phyloP scores from a whole-genome alignment of 2,329 filamentous ascomycete genomes.

The Amphichorda felina region DNA sequence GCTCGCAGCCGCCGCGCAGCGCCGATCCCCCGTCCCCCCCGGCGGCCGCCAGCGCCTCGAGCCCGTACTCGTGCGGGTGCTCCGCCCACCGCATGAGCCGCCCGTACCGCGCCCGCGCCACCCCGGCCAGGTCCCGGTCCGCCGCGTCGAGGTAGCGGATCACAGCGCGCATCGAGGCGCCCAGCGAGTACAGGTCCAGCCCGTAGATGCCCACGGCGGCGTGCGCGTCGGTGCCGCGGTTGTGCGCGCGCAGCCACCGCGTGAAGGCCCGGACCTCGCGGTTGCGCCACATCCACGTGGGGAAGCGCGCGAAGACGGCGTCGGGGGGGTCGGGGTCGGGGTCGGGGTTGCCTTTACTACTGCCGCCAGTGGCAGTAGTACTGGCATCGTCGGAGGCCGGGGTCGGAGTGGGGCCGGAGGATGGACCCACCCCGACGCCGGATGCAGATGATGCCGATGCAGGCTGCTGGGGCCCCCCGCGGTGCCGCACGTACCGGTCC shows the following conservation, averaged over 20 bases:
- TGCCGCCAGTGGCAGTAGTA: too few relatives aligned
- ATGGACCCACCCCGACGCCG: too few relatives aligned
- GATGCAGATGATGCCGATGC: too few relatives aligned
- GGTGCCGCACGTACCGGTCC: conserved; percentile 35
- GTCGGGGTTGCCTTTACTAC: too few relatives aligned
- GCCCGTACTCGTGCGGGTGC: conserved; percentile 34
- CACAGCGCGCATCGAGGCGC: conserved; percentile 29
- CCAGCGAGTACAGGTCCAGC: conserved; percentile 38
- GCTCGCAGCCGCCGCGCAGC: too few relatives aligned
- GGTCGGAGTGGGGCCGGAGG: too few relatives aligned
- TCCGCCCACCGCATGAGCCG: conserved; percentile 35
- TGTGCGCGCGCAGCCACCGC: conserved; percentile 36
- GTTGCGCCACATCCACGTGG: conserved; percentile 46
- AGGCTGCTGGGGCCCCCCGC: too few relatives aligned
- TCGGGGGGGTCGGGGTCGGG: too few relatives aligned
- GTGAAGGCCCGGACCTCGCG: conserved; percentile 35
- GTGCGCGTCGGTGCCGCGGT: conserved; percentile 11
- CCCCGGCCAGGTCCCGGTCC: conserved; percentile 27
- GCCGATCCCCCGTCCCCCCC: too few relatives aligned
- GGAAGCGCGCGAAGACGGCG: conserved; percentile 34
- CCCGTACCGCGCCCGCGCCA: conserved; percentile 30
- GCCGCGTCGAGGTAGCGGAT: conserved; percentile 33
- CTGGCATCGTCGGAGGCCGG: too few relatives aligned
- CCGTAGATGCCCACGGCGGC: conserved; percentile 29
- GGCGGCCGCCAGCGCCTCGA: conserved; percentile 24